A percentile compares a stretch with the other conserved stretches of the same genome.
Evolutionary conservation across 495 filamentous ascomycete genomes (phyloP).

Genomic region (Hyaloscypha finlandica): DNA sequence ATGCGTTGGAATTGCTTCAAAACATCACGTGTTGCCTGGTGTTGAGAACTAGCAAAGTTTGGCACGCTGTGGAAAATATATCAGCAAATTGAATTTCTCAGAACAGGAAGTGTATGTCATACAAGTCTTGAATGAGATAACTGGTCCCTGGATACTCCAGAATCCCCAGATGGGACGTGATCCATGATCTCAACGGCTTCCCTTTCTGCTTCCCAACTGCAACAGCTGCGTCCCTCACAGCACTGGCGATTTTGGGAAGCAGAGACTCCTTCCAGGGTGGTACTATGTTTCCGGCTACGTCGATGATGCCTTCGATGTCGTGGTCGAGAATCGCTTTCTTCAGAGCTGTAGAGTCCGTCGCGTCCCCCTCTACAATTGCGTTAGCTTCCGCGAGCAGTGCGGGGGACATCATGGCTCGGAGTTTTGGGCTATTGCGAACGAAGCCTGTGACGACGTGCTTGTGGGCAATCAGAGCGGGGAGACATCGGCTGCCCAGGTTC

Average conservation of each 20-base stretch:
- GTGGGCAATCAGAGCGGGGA: constrained; percentile 44
- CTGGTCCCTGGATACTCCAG: constrained; percentile 33
- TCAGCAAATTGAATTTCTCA: background rate
- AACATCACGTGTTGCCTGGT: constrained; percentile 33
- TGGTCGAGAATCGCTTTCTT: constrained; percentile 36
- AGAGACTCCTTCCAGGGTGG: constrained; percentile 34
- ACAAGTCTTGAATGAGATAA: constrained; percentile 37
- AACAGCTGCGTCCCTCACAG: constrained; percentile 36
- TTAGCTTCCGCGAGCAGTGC: constrained; percentile 24
- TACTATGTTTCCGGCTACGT: constrained; percentile 39
- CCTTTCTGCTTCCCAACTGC: constrained; percentile 34
- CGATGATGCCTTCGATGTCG: constrained; percentile 44
- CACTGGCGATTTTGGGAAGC: constrained; percentile 30
- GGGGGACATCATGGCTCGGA: constrained; percentile 32
- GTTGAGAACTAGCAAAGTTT: constrained; percentile 29
- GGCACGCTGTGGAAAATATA: constrained; percentile 27
- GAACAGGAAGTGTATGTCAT: background rate
- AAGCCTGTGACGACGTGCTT: constrained; percentile 40
- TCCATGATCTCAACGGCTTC: constrained; percentile 37
- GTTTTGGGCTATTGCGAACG: constrained; percentile 43
- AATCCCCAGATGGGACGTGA: constrained; percentile 32
- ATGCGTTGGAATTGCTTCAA: constrained; percentile 28
- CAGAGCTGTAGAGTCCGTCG: constrained; percentile 38
- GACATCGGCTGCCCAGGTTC: constrained; percentile 42
- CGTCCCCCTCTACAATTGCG: constrained; percentile 41